Evolutionary conservation across 257 asterid species (phyloP).

Genomic region (Nicotiana noctiflora): DNA sequence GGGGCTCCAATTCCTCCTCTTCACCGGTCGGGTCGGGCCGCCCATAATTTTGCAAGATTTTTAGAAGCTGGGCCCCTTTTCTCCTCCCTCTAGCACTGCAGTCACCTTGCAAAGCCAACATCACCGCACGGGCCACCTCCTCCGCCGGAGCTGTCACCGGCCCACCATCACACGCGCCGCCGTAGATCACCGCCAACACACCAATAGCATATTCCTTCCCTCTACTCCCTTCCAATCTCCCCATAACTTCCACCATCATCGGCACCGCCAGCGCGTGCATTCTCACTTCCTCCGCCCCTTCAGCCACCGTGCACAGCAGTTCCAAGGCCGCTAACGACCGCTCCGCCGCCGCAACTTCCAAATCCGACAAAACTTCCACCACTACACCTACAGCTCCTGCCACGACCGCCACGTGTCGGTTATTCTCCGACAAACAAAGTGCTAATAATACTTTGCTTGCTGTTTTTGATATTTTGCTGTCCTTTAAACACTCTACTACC

Average conservation of each 20-base stretch:
- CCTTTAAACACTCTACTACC: constrained; percentile 50
- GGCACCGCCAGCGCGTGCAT: constrained; percentile 74
- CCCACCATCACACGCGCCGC: constrained; percentile 27
- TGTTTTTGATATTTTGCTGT: constrained; percentile 37
- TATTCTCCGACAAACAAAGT: constrained; percentile 51
- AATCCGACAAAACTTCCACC: constrained; percentile 63
- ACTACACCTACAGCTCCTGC: constrained; percentile 64
- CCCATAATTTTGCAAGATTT: constrained; percentile 51
- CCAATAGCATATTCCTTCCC: constrained; percentile 74
- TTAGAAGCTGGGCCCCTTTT: constrained; percentile 79
- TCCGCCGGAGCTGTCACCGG: constrained; percentile 62
- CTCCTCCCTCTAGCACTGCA: constrained; percentile 68
- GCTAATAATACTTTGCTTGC: constrained; percentile 70
- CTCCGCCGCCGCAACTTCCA: constrained; percentile 60
- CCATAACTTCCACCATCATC: constrained; percentile 89
- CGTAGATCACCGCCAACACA: constrained; percentile 59
- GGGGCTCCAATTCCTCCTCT: constrained; percentile 5
- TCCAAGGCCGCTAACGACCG: constrained; percentile 69
- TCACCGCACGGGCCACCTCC: constrained; percentile 92
- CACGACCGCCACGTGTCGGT: constrained; percentile 60
- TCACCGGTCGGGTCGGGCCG: constrained; percentile 31
- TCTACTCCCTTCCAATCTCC: constrained; percentile 58
- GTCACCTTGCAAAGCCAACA: constrained; percentile 65
- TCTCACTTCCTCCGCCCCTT: constrained; percentile 71
- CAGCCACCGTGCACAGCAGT: constrained; percentile 61